Conservation (phyloP, 2,329 filamentous ascomycete genomes). For the Epichloe glyceriae region DNA sequence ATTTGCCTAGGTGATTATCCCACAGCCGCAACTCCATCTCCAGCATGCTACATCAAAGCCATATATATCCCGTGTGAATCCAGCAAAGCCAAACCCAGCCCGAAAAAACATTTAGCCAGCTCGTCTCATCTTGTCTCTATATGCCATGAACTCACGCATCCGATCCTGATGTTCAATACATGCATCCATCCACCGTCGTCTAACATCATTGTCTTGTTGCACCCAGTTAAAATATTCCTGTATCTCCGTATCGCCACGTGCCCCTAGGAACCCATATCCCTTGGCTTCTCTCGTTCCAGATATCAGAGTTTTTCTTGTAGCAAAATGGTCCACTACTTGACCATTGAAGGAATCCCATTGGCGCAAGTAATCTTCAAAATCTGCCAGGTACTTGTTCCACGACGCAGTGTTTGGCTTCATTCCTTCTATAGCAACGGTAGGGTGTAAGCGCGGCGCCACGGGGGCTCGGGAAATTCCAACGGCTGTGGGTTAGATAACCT, state of each 20-base stretch:
- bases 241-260: conserved; percentile 32
- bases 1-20: background rate
- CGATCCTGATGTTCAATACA: conserved; percentile 46
- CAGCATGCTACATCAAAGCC: background rate
- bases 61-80: background rate
- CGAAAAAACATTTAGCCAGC: conserved; percentile 1
- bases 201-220: conserved; percentile 50
- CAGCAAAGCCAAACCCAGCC: background rate
- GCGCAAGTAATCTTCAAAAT: conserved; percentile 41
- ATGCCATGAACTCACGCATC: conserved; percentile 43
- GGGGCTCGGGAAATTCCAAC: conserved; percentile 34
- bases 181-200: conserved; percentile 46
- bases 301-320: conserved; percentile 34
- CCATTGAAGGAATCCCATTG: conserved; percentile 37
- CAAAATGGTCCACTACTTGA: conserved; percentile 43
- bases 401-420: conserved; percentile 28
- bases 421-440: conserved; percentile 27
- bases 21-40: background rate
- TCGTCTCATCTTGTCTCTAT: conserved; percentile 28
- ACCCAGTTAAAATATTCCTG: conserved; percentile 46
- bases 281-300: conserved; percentile 25
- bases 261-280: conserved; percentile 32
- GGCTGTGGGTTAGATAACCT: conserved; percentile 20
- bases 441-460: conserved; percentile 36
- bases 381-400: conserved; percentile 38